Conservation (phyloP, 2,329 filamentous ascomycete species). For the Calonectria henricotiae region DNA sequence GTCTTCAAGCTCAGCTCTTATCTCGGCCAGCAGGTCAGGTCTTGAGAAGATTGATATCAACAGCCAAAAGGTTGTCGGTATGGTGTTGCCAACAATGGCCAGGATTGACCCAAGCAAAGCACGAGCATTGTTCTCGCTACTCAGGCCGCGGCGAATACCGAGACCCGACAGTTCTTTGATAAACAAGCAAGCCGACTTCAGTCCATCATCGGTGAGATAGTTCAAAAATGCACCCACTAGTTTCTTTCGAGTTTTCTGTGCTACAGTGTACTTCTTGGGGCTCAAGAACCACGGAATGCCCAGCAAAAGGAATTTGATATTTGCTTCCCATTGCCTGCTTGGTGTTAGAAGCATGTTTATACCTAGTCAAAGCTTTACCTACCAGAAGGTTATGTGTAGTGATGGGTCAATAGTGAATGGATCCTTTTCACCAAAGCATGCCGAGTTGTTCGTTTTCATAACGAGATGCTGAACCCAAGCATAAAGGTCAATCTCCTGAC, state of each 20-base stretch:
- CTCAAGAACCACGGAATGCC: slow-evolving; percentile 45
- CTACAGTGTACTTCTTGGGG: slow-evolving; percentile 35
- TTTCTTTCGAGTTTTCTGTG: slow-evolving; percentile 33
- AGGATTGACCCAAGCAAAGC: slow-evolving; percentile 43
- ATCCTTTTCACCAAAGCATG: slow-evolving; percentile 44
- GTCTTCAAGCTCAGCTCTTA: slow-evolving; percentile 36
- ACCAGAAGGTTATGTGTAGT: slow-evolving; percentile 38
- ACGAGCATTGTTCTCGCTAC: slow-evolving; percentile 46
- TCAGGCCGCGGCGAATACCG: slow-evolving; percentile 40
- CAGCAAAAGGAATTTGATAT: slow-evolving; percentile 40
- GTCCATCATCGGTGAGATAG: slow-evolving; percentile 33
- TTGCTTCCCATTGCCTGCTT: slow-evolving; percentile 43
- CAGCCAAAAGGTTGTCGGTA: slow-evolving; percentile 43
- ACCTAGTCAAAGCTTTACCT: not conserved
- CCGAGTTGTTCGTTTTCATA: slow-evolving; percentile 47
- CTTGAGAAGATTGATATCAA: slow-evolving; percentile 40
- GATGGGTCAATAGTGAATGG: slow-evolving; percentile 40
- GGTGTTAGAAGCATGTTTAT: not conserved
- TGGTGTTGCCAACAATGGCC: slow-evolving; percentile 46
- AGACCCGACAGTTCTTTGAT: slow-evolving; percentile 40
- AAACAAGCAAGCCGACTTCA: slow-evolving; percentile 41
- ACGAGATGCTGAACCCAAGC: slow-evolving; percentile 42
- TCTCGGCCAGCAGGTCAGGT: slow-evolving; percentile 25
- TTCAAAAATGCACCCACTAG: slow-evolving; percentile 41
- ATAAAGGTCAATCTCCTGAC: slow-evolving; percentile 38